Evolutionary conservation across 2,329 filamentous ascomycete species (phyloP).

Genomic region (Trichoderma cornu-damae): DNA sequence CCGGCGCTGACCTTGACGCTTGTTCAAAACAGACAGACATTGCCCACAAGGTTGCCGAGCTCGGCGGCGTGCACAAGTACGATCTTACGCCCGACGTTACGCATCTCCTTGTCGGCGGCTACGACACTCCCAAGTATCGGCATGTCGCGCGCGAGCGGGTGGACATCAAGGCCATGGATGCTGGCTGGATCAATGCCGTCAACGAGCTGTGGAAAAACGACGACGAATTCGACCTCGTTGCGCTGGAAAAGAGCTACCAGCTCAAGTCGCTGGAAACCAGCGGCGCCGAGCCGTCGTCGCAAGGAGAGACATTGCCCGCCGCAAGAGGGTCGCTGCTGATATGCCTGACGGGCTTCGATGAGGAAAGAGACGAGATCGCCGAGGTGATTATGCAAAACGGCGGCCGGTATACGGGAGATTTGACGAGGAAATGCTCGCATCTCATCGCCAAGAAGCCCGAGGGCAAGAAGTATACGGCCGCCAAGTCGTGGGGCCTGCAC

Average conservation of each 20-base stretch:
- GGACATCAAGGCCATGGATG: constrained; percentile 76
- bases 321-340: constrained; percentile 43
- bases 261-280: constrained; percentile 58
- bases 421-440: constrained; percentile 82
- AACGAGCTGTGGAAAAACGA: constrained; percentile 76
- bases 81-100: constrained; percentile 96
- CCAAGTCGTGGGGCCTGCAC: constrained; percentile 73
- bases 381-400: constrained; percentile 64
- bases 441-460: constrained; percentile 73
- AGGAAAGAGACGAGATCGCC: constrained; percentile 65
- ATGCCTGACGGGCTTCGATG: constrained; percentile 55
- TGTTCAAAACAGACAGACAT: constrained; percentile 49
- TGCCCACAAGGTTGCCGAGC: constrained; percentile 62
- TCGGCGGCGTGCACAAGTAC: constrained; percentile 82
- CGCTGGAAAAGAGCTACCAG: constrained; percentile 62
- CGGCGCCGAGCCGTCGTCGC: constrained; percentile 37
- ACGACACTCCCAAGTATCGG: constrained; percentile 87
- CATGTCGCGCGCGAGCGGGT: constrained; percentile 87
- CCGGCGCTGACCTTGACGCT: neutral
- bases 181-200: constrained; percentile 80
- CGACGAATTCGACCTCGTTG: constrained; percentile 66
- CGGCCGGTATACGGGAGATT: constrained; percentile 78
- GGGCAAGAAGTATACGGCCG: constrained; percentile 86
- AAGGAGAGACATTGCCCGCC: constrained; percentile 19
- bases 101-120: constrained; percentile 85